phyloP scores from a whole-genome alignment of 768 basidiomycete species.

The Pluteus cervinus region DNA sequence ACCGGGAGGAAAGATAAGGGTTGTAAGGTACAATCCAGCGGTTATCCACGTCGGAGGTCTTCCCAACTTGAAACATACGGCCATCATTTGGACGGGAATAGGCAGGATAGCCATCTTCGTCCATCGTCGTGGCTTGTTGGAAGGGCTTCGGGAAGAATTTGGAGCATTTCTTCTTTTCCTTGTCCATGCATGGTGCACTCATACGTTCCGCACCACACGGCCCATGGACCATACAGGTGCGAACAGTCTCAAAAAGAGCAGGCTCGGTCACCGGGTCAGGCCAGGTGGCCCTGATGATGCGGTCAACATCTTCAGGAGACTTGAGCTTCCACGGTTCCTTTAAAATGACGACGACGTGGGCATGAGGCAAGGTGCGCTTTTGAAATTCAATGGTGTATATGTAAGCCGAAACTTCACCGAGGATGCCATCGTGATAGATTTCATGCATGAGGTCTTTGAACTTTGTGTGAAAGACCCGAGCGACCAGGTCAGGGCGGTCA shows the following conservation, averaged over 20 bases:
- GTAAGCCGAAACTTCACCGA: slow-evolving; percentile 35
- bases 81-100: slow-evolving; percentile 25
- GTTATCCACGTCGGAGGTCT: slow-evolving; percentile 32
- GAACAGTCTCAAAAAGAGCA: slow-evolving; percentile 26
- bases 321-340: slow-evolving; percentile 22
- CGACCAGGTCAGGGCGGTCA: slow-evolving; percentile 7
- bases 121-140: slow-evolving; percentile 12
- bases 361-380: slow-evolving; percentile 49
- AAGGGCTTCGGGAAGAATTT: slow-evolving; percentile 26
- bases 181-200: slow-evolving; percentile 30
- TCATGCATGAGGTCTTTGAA: not conserved
- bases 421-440: slow-evolving; percentile 21
- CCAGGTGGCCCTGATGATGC: too few species aligned
- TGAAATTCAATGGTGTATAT: slow-evolving; percentile 56
- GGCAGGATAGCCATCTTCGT: slow-evolving; percentile 15
- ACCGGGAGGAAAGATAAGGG: slow-evolving; percentile 26
- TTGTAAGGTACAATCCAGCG: slow-evolving; percentile 35
- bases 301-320: too few species aligned
- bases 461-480: slow-evolving; percentile 2
- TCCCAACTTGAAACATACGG: slow-evolving; percentile 14
- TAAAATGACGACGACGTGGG: slow-evolving; percentile 44
- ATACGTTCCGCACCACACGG: slow-evolving; percentile 13
- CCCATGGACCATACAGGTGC: slow-evolving; percentile 3
- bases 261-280: slow-evolving; percentile 28
- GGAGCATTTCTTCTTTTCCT: slow-evolving; percentile 23